Evolutionary conservation across 75 land plant genomes (phyloP).

Genomic region (Pinus taeda): DNA sequence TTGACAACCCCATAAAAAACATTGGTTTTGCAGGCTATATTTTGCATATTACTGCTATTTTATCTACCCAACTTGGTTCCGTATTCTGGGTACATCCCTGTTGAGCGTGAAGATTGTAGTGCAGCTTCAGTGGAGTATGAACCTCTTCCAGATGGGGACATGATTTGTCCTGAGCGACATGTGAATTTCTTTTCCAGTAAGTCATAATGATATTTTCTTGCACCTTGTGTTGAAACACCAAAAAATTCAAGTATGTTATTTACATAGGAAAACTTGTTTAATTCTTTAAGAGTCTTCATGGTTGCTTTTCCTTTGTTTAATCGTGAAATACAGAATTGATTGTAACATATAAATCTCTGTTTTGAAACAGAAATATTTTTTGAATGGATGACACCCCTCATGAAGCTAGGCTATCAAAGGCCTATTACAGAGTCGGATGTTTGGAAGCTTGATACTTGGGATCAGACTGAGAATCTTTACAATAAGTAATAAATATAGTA

Average conservation of each 20-base stretch:
- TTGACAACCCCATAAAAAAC: neutral
- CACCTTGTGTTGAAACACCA: neutral
- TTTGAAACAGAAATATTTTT: constrained; percentile 48
- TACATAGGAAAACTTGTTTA: neutral
- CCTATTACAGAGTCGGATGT: constrained; percentile 85
- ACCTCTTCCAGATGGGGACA: constrained; percentile 65
- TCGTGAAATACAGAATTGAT: neutral
- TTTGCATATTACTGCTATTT: constrained; percentile 52
- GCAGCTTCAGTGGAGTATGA: constrained; percentile 56
- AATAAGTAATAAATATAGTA: constrained; percentile 24
- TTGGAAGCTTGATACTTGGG: constrained; percentile 95
- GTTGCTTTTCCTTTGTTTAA: neutral
- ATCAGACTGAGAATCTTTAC: constrained; percentile 70
- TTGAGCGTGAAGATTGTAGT: constrained; percentile 19
- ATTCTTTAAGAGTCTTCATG: too few relatives aligned
- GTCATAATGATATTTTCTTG: constrained; percentile 11
- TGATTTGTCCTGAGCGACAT: constrained; percentile 90
- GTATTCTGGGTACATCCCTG: constrained; percentile 61
- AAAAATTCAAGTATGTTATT: neutral
- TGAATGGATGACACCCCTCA: constrained; percentile 92
- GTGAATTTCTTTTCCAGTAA: constrained; percentile 72
- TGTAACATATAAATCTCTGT: neutral
- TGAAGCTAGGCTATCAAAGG: constrained; percentile 69
- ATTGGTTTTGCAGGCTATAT: constrained; percentile 44
- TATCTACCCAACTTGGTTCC: constrained; percentile 73